Evolutionary conservation across 2,329 filamentous ascomycete genomes (phyloP), one percentile per base, ranked within the genome.

Genomic region (Xylaria sp.): DNA sequence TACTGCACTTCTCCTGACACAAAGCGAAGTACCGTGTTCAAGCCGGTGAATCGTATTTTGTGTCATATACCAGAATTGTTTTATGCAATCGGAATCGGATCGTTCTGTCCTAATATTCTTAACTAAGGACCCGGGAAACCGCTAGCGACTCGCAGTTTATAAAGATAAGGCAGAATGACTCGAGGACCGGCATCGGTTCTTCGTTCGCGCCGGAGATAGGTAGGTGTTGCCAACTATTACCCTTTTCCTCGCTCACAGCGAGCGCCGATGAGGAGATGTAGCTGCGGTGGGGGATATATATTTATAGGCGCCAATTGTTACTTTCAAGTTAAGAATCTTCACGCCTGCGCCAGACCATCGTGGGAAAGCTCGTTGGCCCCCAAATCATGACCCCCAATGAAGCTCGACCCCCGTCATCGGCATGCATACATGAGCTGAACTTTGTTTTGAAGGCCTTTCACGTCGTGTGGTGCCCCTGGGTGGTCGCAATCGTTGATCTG

Each of bases 311-410:
- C 3, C 41, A 13, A 43, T 10, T 43, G 12, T 13, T 43, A 36
- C 15, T 43, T 43, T 13, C 15, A 43, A 1, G 10, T 18, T 43
- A 43, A 15, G 13, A 43, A 15, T 13, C 12, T 5, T 43, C 13
- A 13, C 31, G 82, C 80, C 69, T 82, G 28, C n/a, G 12, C 15
- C 10, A 39, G 46, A 28, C 15, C 20, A 46, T 52, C 31, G n/a
- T 52, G 20, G 20, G 58, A 61, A 51, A 51, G 56, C 39, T 60
- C n/a, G 9, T 28, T 33, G 43, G 15, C 43, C 43, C 43, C 43
- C 43, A 46, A 6, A 43, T 13, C 15, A 12, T 61, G 46, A 62
- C 49, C 49, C 60, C 49, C 49, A 62, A 56, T 10, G 25, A 43
- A 46, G 49, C 51, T 62, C 12, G 13, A 23, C 54, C 49, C 36